Base-by-base conservation (phyloP, 2,329 filamentous ascomycete species). In the Sclerotiophoma versabilis region DNA sequence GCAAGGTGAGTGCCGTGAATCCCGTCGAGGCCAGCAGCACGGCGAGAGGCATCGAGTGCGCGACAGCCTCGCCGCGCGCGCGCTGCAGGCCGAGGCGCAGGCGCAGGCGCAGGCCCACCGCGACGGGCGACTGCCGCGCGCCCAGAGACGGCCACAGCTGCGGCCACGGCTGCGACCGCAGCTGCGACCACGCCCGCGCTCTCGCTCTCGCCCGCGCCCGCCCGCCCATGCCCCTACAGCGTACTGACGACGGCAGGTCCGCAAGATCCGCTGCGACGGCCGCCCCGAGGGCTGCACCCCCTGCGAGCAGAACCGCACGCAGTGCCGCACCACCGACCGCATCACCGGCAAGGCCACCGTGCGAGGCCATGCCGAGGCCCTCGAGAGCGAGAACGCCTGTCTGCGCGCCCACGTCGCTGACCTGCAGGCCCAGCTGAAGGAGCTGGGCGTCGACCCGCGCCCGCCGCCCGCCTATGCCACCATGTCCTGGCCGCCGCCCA, bases 191-290 rank as follows among this genome's bases (percentile, higher is more conserved):
- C n/a, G n/a, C n/a, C 8, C 4, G 19, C 17, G 15, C 12, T n/a
- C n/a, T 34, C 32, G 6, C 32, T 17, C n/a, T 33, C n/a, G n/a
- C n/a, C n/a, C n/a, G n/a, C n/a, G 34, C 12, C 19, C 19, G 4
- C 32, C 4, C 19, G 1, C 34, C 5, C 36, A 39, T 5, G 7
- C 4, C 23, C 5, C 1, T 22, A 20, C 43, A 29, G 27, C 30
- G 5, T 15, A 26, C 62, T 59, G 42, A 63, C 49, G 4, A 22
- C 22, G 4, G 54, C 68, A 91, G 89, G 82, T 92, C 53, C 86
- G 92, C 64, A 96, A 96, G 77, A 96, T 96, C 66, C 86, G 90
- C 70, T 96, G 92, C 80, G 92, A 96, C 78, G 88, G 87, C 48
- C 81, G 89, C 33, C 86, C 89, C 26, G 88, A 90, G 62, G 92